Conservation (phyloP, 352 stramenopile species). For the Pythium rhizo-oryzae region DNA sequence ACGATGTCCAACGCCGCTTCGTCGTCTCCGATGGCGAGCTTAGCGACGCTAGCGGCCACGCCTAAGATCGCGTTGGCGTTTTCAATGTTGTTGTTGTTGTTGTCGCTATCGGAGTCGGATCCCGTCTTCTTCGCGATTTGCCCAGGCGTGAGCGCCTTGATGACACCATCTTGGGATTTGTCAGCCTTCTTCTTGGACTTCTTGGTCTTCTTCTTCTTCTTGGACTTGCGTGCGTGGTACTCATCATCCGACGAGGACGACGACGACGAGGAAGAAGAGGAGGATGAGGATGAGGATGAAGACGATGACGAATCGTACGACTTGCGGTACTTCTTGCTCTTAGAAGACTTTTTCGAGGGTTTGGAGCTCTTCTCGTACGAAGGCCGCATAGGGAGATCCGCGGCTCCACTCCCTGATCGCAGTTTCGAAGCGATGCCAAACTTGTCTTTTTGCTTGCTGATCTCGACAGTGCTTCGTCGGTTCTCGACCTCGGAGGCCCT, state of each 20-base stretch:
- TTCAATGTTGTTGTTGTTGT: neutral
- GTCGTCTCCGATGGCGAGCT: slow-evolving; percentile 6
- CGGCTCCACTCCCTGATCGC: neutral
- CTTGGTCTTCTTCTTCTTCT: slow-evolving; percentile 20
- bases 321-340: slow-evolving; percentile 21
- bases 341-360: neutral
- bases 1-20: neutral
- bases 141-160: slow-evolving; percentile 20
- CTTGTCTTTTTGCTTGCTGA: neutral
- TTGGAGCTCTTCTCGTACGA: neutral
- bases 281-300: too few relatives aligned
- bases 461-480: neutral
- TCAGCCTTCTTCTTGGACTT: slow-evolving; percentile 10
- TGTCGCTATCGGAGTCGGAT: neutral
- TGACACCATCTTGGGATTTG: slow-evolving; percentile 4
- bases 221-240: slow-evolving; percentile 4
- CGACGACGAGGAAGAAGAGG: slow-evolving; percentile 17
- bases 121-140: slow-evolving; percentile 26
- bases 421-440: neutral
- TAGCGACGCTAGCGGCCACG: slow-evolving; percentile 15
- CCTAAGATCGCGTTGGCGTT: slow-evolving; percentile 7
- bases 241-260: slow-evolving; percentile 21
- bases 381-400: neutral
- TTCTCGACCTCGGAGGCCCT: slow-evolving; percentile 3
- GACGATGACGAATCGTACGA: slow-evolving; percentile 3